A percentile compares a stretch with the other conserved stretches of the same genome.
phyloP scores from a whole-genome alignment of 2,329 filamentous ascomycete species.

The Ophiostoma sp. region DNA sequence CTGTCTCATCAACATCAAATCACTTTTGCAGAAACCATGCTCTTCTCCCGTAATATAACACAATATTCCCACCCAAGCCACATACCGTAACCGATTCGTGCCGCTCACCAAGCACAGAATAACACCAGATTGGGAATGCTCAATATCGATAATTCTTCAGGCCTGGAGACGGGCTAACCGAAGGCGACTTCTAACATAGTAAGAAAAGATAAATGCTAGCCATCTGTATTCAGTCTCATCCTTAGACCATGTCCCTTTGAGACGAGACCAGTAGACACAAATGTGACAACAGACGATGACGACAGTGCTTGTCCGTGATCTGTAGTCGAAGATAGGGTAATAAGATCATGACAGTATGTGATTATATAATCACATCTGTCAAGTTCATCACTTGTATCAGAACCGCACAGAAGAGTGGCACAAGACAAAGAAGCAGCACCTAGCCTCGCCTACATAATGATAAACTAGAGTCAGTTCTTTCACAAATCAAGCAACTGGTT shows the following conservation, averaged over 20 bases:
- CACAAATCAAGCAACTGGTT: conserved; percentile 24
- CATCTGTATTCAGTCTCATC: background rate
- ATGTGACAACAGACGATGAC: background rate
- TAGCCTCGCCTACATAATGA: too few relatives aligned
- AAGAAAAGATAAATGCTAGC: background rate
- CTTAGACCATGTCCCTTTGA: background rate
- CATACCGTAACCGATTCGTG: background rate
- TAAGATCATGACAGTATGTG: too few relatives aligned
- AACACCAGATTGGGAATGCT: background rate
- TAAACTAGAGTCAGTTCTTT: background rate
- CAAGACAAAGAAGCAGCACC: too few relatives aligned
- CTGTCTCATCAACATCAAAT: background rate
- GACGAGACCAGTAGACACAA: background rate
- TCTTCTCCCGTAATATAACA: too few relatives aligned
- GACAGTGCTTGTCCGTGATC: background rate
- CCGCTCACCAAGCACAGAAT: background rate
- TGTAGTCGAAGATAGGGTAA: too few relatives aligned
- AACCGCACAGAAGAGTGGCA: too few relatives aligned
- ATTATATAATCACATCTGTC: too few relatives aligned
- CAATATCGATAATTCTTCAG: background rate
- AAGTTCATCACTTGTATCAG: too few relatives aligned
- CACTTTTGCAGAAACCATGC: background rate
- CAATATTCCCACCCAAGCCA: background rate
- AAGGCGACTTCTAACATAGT: background rate
- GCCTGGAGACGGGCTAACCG: background rate